phyloP scores from a whole-genome alignment of 2,329 filamentous ascomycete species.

The Rutstroemia sp. region DNA sequence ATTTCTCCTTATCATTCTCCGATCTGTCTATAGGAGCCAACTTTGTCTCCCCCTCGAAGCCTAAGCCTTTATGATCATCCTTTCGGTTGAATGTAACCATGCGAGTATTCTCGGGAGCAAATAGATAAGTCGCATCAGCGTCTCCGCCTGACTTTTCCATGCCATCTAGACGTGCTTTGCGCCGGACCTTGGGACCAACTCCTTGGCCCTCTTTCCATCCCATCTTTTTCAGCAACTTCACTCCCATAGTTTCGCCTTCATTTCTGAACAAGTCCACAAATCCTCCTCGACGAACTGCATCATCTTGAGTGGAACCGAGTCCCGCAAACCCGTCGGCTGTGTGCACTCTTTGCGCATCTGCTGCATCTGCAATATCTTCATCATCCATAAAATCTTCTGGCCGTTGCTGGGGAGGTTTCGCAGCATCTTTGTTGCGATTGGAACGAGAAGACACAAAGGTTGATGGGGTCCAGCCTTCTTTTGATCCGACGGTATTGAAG shows the following conservation, averaged over 20 bases:
- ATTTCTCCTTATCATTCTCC: slow-evolving; percentile 28
- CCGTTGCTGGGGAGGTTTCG: slow-evolving; percentile 48
- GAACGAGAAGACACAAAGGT: slow-evolving; percentile 85
- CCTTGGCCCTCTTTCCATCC: slow-evolving; percentile 94
- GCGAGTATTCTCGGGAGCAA: slow-evolving; percentile 73
- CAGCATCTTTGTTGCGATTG: slow-evolving; percentile 63
- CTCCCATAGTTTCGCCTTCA: slow-evolving; percentile 77
- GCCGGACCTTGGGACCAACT: slow-evolving; percentile 76
- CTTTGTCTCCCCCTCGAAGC: slow-evolving; percentile 52
- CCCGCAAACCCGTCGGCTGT: slow-evolving; percentile 69
- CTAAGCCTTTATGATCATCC: slow-evolving; percentile 62
- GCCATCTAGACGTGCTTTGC: slow-evolving; percentile 62
- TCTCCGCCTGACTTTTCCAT: slow-evolving; percentile 24
- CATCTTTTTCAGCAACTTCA: slow-evolving; percentile 82
- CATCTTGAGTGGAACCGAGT: slow-evolving; percentile 59
- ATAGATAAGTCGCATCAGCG: slow-evolving; percentile 52
- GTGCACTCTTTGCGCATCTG: slow-evolving; percentile 67
- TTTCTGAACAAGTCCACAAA: slow-evolving; percentile 67
- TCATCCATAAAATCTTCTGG: slow-evolving; percentile 97
- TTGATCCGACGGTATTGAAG: slow-evolving; percentile 96
- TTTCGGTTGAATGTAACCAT: slow-evolving; percentile 63
- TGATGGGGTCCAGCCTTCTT: slow-evolving; percentile 93
- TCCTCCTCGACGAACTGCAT: slow-evolving; percentile 39
- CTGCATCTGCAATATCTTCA: slow-evolving; percentile 82
- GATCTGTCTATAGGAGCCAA: slow-evolving; percentile 33